Evolutionary conservation across 1,139 yeast species (phyloP).

Genomic region (Debaryomycetaceae sp.): DNA sequence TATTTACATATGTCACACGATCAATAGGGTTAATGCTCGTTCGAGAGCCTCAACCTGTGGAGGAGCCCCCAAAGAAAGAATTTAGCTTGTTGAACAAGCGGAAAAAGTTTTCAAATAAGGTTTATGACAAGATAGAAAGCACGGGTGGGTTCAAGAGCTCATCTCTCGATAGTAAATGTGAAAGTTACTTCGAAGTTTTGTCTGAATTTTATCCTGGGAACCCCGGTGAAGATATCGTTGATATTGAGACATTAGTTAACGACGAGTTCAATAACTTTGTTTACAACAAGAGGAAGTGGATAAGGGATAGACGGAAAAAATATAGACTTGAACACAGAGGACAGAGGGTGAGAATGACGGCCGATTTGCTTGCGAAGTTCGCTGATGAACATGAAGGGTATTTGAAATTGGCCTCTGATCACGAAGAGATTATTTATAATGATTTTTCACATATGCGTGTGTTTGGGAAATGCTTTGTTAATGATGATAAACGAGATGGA

Average conservation of each 20-base stretch:
- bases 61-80: neutral
- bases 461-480: constrained; percentile 29
- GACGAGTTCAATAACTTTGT: constrained; percentile 18
- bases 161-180: constrained; percentile 11
- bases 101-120: constrained; percentile 10
- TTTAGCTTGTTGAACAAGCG: constrained; percentile 9
- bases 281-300: constrained; percentile 27
- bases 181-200: constrained; percentile 14
- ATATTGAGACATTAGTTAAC: constrained; percentile 15
- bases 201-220: constrained; percentile 7
- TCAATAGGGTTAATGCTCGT: neutral
- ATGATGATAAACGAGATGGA: constrained; percentile 5
- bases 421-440: constrained; percentile 19
- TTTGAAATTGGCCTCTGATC: constrained; percentile 12
- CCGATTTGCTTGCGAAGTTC: constrained; percentile 12
- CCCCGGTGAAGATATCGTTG: constrained; percentile 10
- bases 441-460: constrained; percentile 27
- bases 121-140: constrained; percentile 11
- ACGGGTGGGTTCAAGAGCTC: neutral
- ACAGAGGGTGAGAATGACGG: constrained; percentile 11
- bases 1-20: neutral
- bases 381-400: constrained; percentile 9
- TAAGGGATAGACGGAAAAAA: constrained; percentile 13
- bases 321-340: constrained; percentile 11
- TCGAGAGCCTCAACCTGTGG: neutral